A percentile compares a stretch with the other conserved stretches of the same genome.
These are phyloP conservation scores for Vaccinium myrtillus DNA, from an alignment of 148 eudicot species.

Conservation along the genomic window DNA sequence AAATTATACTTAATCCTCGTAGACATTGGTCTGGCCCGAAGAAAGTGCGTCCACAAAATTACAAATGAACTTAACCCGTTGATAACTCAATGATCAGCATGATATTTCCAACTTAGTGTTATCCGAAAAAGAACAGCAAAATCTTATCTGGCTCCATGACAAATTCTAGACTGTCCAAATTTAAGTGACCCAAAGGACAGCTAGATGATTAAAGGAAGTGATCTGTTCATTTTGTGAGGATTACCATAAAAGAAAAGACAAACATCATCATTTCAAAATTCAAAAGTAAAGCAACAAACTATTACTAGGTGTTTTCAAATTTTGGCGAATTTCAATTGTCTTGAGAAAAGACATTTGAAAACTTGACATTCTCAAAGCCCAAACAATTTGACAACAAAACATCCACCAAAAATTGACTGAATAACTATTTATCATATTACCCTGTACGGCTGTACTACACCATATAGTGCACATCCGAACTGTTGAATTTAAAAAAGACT, in stretches of 20 bases:
- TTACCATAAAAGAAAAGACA: background rate
- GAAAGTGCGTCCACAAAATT: background rate
- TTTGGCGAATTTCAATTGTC: background rate
- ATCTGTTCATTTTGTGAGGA: background rate
- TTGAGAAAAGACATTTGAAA: background rate
- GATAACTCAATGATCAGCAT: background rate
- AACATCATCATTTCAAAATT: constrained; percentile 7
- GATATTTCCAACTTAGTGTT: background rate
- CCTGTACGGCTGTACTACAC: too few relatives aligned
- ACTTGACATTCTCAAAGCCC: background rate
- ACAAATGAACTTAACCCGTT: background rate
- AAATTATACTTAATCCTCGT: background rate
- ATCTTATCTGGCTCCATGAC: background rate
- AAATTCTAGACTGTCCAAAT: background rate
- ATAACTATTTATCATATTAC: background rate
- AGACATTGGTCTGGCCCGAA: background rate
- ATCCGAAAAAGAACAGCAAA: background rate
- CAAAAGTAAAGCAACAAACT: background rate
- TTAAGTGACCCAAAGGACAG: constrained; percentile 3
- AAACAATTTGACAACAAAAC: background rate
- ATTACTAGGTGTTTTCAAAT: background rate
- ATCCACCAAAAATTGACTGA: background rate
- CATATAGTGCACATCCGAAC: too few relatives aligned
- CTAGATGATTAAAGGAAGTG: background rate
- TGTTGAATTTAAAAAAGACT: too few relatives aligned